These are phyloP conservation scores for Pichia eremophila DNA, from an alignment of 805 yeast species.

Conservation along the genomic window DNA sequence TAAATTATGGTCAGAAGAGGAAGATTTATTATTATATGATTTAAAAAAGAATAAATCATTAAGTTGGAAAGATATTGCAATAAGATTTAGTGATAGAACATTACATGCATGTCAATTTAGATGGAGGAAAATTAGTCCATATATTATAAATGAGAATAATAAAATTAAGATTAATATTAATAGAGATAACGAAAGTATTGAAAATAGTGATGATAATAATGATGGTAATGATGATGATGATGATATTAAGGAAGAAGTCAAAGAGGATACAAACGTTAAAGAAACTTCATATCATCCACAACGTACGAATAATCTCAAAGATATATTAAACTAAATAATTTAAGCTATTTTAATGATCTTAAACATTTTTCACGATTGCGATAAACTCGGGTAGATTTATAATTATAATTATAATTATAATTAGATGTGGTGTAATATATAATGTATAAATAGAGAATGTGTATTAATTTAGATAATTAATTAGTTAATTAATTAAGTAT, in stretches of 20 bases:
- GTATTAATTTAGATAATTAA: too few species aligned
- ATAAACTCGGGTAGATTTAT: too few species aligned
- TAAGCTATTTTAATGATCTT: too few species aligned
- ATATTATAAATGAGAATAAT: not conserved
- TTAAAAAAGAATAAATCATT: conserved; percentile 3
- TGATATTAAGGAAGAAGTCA: not conserved
- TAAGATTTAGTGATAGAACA: conserved; percentile 9
- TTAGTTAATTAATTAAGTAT: too few species aligned
- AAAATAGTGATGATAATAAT: not conserved
- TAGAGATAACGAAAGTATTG: not conserved
- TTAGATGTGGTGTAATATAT: too few species aligned
- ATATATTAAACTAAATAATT: too few species aligned
- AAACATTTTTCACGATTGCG: too few species aligned
- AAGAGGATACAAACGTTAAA: not conserved
- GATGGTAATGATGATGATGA: too few species aligned
- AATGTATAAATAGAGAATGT: too few species aligned
- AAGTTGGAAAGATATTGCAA: conserved; percentile 11
- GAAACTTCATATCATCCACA: not conserved
- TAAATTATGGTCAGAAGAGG: conserved; percentile 11
- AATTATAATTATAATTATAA: too few species aligned
- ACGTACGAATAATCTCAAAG: not conserved
- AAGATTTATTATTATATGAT: conserved; percentile 7
- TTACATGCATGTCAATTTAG: conserved; percentile 14
- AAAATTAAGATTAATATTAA: not conserved
- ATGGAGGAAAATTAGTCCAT: conserved; percentile 11